Percentiles rank a stretch among this genome's conserved stretches.
These are phyloP conservation scores for Penicillium maclennaniae DNA, from an alignment of 495 filamentous ascomycete genomes.

Conservation along the genomic window DNA sequence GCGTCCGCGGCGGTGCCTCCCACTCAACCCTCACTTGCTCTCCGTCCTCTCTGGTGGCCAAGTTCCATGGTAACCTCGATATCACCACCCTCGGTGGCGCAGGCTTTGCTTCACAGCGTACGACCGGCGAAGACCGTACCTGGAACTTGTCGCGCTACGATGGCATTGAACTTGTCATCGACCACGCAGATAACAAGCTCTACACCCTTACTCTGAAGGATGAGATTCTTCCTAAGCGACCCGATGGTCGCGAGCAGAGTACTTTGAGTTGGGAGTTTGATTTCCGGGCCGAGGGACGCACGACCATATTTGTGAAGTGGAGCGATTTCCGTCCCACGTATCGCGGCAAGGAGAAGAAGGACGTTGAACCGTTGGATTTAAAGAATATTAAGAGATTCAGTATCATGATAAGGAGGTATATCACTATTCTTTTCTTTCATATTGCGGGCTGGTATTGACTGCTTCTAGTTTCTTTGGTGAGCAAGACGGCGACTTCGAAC, in stretches of 20 bases:
- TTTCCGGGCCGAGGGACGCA: conserved; percentile 13
- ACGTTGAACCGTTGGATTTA: conserved; percentile 52
- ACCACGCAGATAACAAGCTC: conserved; percentile 43
- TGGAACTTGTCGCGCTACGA: conserved; percentile 58
- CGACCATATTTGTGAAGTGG: conserved; percentile 52
- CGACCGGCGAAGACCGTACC: conserved; percentile 40
- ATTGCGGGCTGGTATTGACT: background rate
- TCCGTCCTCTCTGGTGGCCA: conserved; percentile 19
- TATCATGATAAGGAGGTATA: conserved; percentile 76
- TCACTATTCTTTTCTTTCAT: conserved; percentile 13
- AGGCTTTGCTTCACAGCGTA: conserved; percentile 77
- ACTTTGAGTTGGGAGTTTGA: conserved; percentile 52
- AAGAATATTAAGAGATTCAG: conserved; percentile 60
- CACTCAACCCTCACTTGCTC: conserved; percentile 47
- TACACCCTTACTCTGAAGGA: conserved; percentile 78
- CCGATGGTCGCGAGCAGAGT: conserved; percentile 60
- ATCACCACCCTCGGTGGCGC: conserved; percentile 73
- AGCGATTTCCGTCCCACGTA: conserved; percentile 65
- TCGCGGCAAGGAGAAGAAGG: conserved; percentile 59
- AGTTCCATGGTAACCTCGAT: conserved; percentile 68
- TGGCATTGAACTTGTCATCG: conserved; percentile 47
- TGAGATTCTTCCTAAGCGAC: conserved; percentile 48
- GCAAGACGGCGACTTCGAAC: conserved; percentile 64
- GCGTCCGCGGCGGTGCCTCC: conserved; percentile 67
- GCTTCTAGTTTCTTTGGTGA: conserved; percentile 65